phyloP scores from a whole-genome alignment of 257 asterid genomes.

The Nicotiana noctiflora region DNA sequence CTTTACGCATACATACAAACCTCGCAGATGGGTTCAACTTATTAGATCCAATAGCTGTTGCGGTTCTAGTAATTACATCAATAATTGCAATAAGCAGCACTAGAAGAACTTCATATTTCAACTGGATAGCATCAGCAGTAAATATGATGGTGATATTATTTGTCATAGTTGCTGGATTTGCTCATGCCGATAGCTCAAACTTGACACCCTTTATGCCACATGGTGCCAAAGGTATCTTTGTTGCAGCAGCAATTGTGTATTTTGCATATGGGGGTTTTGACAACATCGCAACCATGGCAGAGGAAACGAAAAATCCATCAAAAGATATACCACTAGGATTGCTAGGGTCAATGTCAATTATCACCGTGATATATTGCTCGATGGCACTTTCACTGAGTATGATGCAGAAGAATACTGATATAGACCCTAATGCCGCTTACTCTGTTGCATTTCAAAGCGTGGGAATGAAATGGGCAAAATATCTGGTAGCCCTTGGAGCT shows the following conservation, averaged over 20 bases:
- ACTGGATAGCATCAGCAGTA: slow-evolving; percentile 58
- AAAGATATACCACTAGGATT: slow-evolving; percentile 51
- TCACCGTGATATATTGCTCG: slow-evolving; percentile 52
- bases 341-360: slow-evolving; percentile 60
- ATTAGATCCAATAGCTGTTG: slow-evolving; percentile 47
- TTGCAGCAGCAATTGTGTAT: slow-evolving; percentile 53
- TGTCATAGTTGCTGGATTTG: slow-evolving; percentile 46
- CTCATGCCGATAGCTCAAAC: slow-evolving; percentile 41
- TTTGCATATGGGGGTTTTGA: slow-evolving; percentile 55
- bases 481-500: slow-evolving; percentile 49
- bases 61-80: slow-evolving; percentile 30
- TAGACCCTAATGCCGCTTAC: slow-evolving; percentile 45
- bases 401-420: slow-evolving; percentile 48
- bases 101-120: slow-evolving; percentile 37
- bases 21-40: slow-evolving; percentile 32
- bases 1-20: slow-evolving; percentile 39
- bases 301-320: slow-evolving; percentile 43
- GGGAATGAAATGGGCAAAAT: slow-evolving; percentile 61
- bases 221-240: slow-evolving; percentile 46
- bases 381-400: slow-evolving; percentile 50
- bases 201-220: slow-evolving; percentile 41
- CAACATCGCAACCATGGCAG: slow-evolving; percentile 55
- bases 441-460: slow-evolving; percentile 50
- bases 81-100: slow-evolving; percentile 40
- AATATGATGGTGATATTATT: slow-evolving; percentile 42